phyloP scores from a whole-genome alignment of 306 rosid genomes.

The Quercus glauca region DNA sequence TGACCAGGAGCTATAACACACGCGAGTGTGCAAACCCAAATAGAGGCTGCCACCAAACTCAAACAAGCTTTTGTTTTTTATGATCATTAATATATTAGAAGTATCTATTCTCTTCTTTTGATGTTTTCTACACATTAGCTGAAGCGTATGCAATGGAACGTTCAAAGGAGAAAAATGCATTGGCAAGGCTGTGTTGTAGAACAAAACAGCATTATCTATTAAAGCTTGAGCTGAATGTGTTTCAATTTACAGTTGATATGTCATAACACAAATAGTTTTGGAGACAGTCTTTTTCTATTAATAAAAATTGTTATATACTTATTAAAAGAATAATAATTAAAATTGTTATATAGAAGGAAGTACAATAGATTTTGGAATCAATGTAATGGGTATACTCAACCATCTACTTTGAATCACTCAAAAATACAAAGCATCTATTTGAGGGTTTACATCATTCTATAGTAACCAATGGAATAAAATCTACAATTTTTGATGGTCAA shows the following conservation, averaged over 20 bases:
- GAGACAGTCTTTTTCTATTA: not conserved
- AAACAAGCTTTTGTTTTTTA: not conserved
- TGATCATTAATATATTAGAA: not conserved
- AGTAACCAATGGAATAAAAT: too few species aligned
- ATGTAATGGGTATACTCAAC: too few species aligned
- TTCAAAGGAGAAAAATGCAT: not conserved
- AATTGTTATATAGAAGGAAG: too few species aligned
- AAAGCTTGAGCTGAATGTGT: not conserved
- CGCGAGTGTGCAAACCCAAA: not conserved
- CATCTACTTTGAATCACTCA: too few species aligned
- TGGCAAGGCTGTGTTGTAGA: not conserved
- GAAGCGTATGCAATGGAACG: not conserved
- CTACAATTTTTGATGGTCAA: too few species aligned
- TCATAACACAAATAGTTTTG: not conserved
- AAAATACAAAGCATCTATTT: too few species aligned
- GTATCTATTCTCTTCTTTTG: not conserved
- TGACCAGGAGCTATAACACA: not conserved
- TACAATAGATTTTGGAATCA: too few species aligned
- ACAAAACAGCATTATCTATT: not conserved
- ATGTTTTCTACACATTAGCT: not conserved
- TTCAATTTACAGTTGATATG: not conserved
- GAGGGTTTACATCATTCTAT: too few species aligned
- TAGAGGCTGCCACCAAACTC: not conserved
- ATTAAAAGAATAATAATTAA: too few species aligned
- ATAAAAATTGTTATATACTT: too few species aligned